A percentile compares a stretch with the other conserved stretches of the same genome.
phyloP scores from a whole-genome alignment of 495 filamentous ascomycete species.

The Hypoxylon subgilvum region DNA sequence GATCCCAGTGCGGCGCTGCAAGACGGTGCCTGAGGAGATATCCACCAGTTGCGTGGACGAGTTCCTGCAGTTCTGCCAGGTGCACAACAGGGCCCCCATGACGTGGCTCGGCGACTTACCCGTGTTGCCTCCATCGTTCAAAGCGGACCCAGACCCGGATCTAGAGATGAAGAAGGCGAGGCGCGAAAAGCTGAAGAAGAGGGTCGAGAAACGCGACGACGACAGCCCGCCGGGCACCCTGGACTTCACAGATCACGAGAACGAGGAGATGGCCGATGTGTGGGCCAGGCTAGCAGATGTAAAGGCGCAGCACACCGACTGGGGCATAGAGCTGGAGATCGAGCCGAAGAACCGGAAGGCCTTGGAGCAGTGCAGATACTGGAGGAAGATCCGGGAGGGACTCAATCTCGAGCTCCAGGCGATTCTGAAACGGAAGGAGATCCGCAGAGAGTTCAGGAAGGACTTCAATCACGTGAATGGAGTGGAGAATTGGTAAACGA shows the following conservation, averaged over 20 bases:
- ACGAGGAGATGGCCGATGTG: not conserved
- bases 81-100: slow-evolving; percentile 15
- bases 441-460: slow-evolving; percentile 20
- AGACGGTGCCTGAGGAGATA: slow-evolving; percentile 21
- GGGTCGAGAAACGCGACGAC: not conserved
- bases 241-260: slow-evolving; percentile 22
- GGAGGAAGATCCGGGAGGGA: slow-evolving; percentile 1
- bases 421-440: slow-evolving; percentile 1
- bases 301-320: slow-evolving; percentile 5
- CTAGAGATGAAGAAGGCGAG: not conserved
- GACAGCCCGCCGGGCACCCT: not conserved
- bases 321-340: not conserved
- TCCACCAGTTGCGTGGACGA: not conserved
- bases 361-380: not conserved
- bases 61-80: slow-evolving; percentile 13
- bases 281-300: not conserved
- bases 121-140: not conserved
- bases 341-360: not conserved
- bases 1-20: not conserved
- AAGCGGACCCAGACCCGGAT: not conserved
- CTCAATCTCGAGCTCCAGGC: slow-evolving; percentile 9
- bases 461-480: slow-evolving; percentile 15
- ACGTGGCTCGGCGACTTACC: slow-evolving; percentile 4
- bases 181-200: not conserved
- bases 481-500: slow-evolving; percentile 22